Percentiles rank a stretch among this genome's conserved stretches.
Conservation (phyloP, 495 filamentous ascomycete species). For the Xylaria bambusicola region DNA sequence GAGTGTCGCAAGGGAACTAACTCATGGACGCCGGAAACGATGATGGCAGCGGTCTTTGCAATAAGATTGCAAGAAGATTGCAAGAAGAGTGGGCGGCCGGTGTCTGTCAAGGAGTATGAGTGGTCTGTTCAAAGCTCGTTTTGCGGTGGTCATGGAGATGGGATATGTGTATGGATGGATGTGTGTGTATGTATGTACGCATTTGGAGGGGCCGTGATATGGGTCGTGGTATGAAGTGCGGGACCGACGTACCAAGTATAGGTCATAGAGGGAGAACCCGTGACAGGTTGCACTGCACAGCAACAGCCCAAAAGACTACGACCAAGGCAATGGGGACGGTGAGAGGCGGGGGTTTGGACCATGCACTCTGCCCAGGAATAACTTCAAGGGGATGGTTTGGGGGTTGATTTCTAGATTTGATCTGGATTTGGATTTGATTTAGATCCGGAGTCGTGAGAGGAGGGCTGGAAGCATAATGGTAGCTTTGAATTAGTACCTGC, state of each 20-base stretch:
- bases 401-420: no score
- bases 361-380: no score
- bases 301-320: neutral
- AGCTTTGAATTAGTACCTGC: no score
- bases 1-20: conserved; percentile 8
- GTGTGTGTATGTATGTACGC: neutral
- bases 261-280: neutral
- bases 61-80: no score
- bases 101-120: neutral
- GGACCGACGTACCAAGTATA: neutral
- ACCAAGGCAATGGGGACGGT: neutral
- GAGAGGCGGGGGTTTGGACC: neutral
- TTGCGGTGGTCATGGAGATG: neutral
- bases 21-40: neutral
- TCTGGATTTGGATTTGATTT: no score
- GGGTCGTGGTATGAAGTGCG: neutral
- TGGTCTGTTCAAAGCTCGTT: neutral
- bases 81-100: no score
- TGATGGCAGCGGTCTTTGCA: no score
- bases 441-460: no score
- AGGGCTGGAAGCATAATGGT: no score
- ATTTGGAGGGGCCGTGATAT: conserved; percentile 3
- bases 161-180: neutral
- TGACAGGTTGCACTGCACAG: conserved; percentile 13
- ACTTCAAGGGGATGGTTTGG: no score